These are phyloP conservation scores for Hanseniaspora hatyaiensis DNA, from an alignment of 805 yeast species.

Conservation along the genomic window DNA sequence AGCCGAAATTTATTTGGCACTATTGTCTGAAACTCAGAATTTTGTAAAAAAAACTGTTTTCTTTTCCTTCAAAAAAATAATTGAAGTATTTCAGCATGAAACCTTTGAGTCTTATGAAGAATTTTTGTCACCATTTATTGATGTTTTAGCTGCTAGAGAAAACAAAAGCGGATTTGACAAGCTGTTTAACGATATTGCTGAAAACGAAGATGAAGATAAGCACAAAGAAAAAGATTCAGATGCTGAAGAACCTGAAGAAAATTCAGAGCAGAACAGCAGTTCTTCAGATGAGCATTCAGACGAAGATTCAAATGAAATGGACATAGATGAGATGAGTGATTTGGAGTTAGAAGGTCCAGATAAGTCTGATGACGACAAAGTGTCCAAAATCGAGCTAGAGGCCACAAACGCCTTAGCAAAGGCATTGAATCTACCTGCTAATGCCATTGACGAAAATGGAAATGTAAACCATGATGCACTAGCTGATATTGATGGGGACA, in stretches of 20 bases:
- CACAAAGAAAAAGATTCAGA: conserved; percentile 22
- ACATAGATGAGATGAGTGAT: conserved; percentile 27
- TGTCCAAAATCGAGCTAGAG: conserved; percentile 37
- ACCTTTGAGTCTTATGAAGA: conserved; percentile 48
- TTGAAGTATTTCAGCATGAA: conserved; percentile 33
- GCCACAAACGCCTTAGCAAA: conserved; percentile 57
- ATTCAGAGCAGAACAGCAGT: too few species aligned
- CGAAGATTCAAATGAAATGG: conserved; percentile 28
- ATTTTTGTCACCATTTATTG: conserved; percentile 41
- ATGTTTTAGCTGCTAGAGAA: conserved; percentile 55
- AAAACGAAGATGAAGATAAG: conserved; percentile 30
- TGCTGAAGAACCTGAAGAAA: conserved; percentile 30
- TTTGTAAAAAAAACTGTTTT: conserved; percentile 37
- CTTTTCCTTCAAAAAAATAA: not conserved
- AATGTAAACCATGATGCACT: conserved; percentile 40
- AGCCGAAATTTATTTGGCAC: conserved; percentile 48
- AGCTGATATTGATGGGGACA: conserved; percentile 30
- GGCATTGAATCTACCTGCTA: conserved; percentile 55
- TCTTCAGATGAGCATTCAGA: conserved; percentile 27
- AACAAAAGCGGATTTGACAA: conserved; percentile 68
- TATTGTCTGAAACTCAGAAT: conserved; percentile 46
- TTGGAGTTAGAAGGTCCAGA: conserved; percentile 23
- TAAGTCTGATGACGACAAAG: conserved; percentile 23
- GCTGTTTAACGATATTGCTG: conserved; percentile 48
- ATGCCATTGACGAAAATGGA: conserved; percentile 33